phyloP scores from a whole-genome alignment of 2,329 filamentous ascomycete species.

The Fusarium floridanum region DNA sequence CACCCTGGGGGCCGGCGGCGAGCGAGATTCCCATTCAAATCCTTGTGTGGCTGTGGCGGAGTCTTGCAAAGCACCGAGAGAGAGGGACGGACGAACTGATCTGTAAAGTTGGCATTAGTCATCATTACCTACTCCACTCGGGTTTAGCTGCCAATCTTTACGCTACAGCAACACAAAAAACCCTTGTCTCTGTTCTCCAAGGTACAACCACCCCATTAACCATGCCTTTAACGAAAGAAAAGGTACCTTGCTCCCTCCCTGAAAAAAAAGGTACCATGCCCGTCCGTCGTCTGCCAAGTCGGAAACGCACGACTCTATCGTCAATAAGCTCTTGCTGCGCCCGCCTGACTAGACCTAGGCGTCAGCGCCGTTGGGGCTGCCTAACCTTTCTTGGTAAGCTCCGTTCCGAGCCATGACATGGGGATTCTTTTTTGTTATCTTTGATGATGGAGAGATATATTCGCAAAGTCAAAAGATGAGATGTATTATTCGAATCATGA shows the following conservation, averaged over 20 bases:
- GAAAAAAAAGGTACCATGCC: not conserved
- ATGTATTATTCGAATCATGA: not conserved
- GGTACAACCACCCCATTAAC: not conserved
- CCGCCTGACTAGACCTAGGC: conserved; percentile 27
- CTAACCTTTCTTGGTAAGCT: conserved; percentile 10
- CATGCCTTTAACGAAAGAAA: not conserved
- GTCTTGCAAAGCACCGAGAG: conserved; percentile 9
- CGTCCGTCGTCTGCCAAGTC: conserved; percentile 37
- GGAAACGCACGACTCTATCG: conserved; percentile 42
- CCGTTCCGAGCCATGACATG: conserved; percentile 9
- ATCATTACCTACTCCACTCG: not conserved
- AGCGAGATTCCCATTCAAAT: not conserved
- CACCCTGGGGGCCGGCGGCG: not conserved
- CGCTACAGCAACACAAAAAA: not conserved
- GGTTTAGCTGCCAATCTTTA: not conserved
- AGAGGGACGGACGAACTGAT: not conserved
- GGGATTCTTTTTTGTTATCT: not conserved
- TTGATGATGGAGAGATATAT: not conserved
- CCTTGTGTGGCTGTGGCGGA: conserved; percentile 30
- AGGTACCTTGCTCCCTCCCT: not conserved
- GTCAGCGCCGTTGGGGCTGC: conserved; percentile 8
- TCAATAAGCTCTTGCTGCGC: conserved; percentile 47
- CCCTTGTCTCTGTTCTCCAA: not conserved
- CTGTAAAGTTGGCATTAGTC: not conserved
- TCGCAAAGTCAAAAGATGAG: not conserved